Conservation (phyloP, 176 grass and related monocot genomes). For the Chrysopogon serrulatus region DNA sequence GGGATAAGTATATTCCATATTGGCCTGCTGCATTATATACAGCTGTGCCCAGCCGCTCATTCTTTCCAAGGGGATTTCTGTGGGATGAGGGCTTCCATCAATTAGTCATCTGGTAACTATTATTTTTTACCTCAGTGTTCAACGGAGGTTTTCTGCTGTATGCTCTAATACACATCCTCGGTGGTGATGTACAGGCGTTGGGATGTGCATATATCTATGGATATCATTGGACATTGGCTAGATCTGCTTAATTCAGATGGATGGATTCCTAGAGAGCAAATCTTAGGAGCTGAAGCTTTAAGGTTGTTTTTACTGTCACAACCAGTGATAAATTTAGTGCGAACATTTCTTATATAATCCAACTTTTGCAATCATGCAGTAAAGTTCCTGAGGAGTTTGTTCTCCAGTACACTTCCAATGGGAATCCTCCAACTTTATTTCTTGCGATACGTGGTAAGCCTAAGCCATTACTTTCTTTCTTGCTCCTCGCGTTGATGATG, state of each 20-base stretch:
- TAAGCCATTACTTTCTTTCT: constrained; percentile 20
- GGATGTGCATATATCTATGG: constrained; percentile 97
- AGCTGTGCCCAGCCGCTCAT: constrained; percentile 92
- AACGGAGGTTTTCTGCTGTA: not conserved
- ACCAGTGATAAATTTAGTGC: constrained; percentile 10
- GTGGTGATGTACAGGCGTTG: constrained; percentile 56
- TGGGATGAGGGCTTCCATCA: constrained; percentile 99
- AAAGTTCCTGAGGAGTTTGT: constrained; percentile 95
- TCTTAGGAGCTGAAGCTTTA: constrained; percentile 93
- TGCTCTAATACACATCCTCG: constrained; percentile 9
- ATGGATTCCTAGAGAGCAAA: constrained; percentile 99
- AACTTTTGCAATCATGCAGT: constrained; percentile 48
- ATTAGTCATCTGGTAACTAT: constrained; percentile 70
- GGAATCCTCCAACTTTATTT: constrained; percentile 94
- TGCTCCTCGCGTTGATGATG: constrained; percentile 8
- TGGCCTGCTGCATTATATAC: constrained; percentile 91
- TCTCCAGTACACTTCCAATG: constrained; percentile 94
- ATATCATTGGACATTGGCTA: constrained; percentile 96
- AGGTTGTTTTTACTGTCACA: constrained; percentile 42
- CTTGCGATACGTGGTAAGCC: constrained; percentile 68
- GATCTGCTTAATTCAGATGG: constrained; percentile 95
- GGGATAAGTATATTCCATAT: constrained; percentile 86
- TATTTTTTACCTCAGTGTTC: constrained; percentile 16
- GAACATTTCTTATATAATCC: constrained; percentile 20
- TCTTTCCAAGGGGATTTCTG: constrained; percentile 95